Evolutionary conservation across 352 stramenopile genomes (phyloP), one percentile per base, ranked within the genome.

Genomic region (Pelagophyceae sp.): DNA sequence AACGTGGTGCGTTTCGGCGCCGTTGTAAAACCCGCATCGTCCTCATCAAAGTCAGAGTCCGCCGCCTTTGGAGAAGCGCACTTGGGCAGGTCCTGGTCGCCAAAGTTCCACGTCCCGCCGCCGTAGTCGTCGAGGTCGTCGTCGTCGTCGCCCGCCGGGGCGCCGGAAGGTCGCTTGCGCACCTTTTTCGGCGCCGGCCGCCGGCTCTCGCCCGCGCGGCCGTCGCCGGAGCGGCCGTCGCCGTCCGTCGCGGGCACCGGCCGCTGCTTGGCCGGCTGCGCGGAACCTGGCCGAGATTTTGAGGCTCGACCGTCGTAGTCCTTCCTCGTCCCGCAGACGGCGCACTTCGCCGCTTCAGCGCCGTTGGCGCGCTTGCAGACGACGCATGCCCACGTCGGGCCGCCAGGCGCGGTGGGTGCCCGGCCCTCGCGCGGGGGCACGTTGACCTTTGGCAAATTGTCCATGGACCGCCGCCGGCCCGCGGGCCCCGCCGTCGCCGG

Each of bases 261-360:
- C 60, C 31, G 11, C 15, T 15, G 15, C 54, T 63, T 63, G 15
- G 54, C 20, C 15, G 54, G 11, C 50, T 75, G 60, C n/a, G n/a
- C n/a, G n/a, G n/a, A n/a, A n/a, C n/a, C n/a, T n/a, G n/a, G n/a
- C n/a, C n/a, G n/a, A n/a, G n/a, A n/a, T n/a, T n/a, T n/a, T n/a
- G 45, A 71, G 29, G 67, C 6, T 11, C 45, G 58, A 33, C 61
- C 29, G 37, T 77, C 76, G 51, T 80, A 80, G 58, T 71, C 80
- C 77, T 81, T 84, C n/a, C 65, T 72, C 32, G 80, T 84, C 65
- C 80, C 82, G 80, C 80, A 84, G 20, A 84, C 80, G 40, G 51
- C 72, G 37, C 80, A 84, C 17, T 75, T 69, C 11, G 69, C 71
- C 23, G 61, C 61, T 6, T 54, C 38, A 17, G 78, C 51, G 3